Base-by-base conservation (phyloP, 345 rosid genomes). In the Euphorbia peplus region DNA sequence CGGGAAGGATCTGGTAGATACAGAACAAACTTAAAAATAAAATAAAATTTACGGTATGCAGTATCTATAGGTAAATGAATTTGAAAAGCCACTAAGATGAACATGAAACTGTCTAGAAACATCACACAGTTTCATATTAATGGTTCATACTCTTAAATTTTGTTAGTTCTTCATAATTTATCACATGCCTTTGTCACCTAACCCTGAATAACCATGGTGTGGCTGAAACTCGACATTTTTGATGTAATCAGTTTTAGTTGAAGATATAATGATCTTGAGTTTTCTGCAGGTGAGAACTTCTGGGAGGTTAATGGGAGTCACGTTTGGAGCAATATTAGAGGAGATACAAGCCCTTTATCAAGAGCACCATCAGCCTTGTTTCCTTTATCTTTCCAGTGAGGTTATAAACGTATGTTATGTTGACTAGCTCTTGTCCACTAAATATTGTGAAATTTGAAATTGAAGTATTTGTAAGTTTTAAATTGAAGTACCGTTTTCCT, bases 321-420 rank as follows among this genome's bases (percentile, higher is more conserved):
- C 95, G 54, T 90, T 95, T 46, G 99, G 98, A 73, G 97, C 86
- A 65, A 92, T 92, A 89, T 89, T 95, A 41, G 92, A 86, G 78
- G 97, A 92, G 78, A 91, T 95, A 48, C 98, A 95, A 62, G 87
- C 83, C 76, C 87, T 88, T 51, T 95, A 87, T 82, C 96, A 86
- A 74, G 93, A 84, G 73, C 97, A 92, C 57, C 96, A 92, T 78
- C 99, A 95, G 78, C 93, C 99, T 4, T 95, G 98, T 85, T 95
- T 95, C 85, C 99, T 95, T 53, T 95, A 95, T 74, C 90, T 95
- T 58, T 88, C 98, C 46, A 95, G 99, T 79, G 99, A 95, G 85
- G 99, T 95, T 76, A 95, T 95, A 72, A 95, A 90, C 91, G 99
- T 87, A 67, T 48, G 24, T n/a, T 30, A n/a, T 58, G 25, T 8